A percentile compares a stretch with the other conserved stretches of the same genome.
phyloP scores from a whole-genome alignment of 2,329 filamentous ascomycete species.

The Hirsutella rhossiliensis region DNA sequence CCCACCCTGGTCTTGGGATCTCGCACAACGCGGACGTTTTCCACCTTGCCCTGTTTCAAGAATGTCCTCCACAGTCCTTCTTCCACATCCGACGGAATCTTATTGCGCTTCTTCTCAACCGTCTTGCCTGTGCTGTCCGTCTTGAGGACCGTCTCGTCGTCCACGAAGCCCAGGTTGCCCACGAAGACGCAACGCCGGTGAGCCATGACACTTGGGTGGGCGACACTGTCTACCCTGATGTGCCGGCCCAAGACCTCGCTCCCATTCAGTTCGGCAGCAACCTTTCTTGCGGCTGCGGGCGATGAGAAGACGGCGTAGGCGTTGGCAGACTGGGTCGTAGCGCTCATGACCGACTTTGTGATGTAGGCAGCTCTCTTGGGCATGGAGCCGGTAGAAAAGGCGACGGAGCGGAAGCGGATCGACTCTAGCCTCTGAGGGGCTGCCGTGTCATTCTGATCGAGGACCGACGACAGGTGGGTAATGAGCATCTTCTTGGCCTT shows the following conservation, averaged over 20 bases:
- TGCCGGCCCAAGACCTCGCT: constrained; percentile 76
- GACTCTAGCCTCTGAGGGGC: constrained; percentile 69
- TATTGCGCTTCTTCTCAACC: constrained; percentile 61
- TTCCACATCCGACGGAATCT: constrained; percentile 72
- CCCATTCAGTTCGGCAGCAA: constrained; percentile 69
- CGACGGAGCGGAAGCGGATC: constrained; percentile 85
- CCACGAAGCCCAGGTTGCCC: constrained; percentile 90
- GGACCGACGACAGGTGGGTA: constrained; percentile 65
- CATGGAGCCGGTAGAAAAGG: constrained; percentile 63
- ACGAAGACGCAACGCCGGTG: constrained; percentile 90
- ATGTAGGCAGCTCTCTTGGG: constrained; percentile 94
- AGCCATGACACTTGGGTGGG: constrained; percentile 72
- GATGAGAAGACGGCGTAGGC: constrained; percentile 87
- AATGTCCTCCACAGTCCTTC: constrained; percentile 87
- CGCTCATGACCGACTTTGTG: constrained; percentile 78
- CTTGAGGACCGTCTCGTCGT: constrained; percentile 67
- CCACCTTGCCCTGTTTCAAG: constrained; percentile 62
- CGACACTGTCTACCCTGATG: constrained; percentile 79
- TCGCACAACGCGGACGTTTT: constrained; percentile 85
- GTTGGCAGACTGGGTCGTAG: constrained; percentile 86
- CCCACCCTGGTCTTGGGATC: constrained; percentile 85
- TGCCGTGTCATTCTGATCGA: constrained; percentile 39
- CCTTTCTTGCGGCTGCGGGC: constrained; percentile 60
- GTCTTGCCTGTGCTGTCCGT: constrained; percentile 53
- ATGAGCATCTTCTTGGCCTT: constrained; percentile 66